These are phyloP conservation scores for Roridomyces roridus DNA, from an alignment of 768 basidiomycete species.

Conservation along the genomic window DNA sequence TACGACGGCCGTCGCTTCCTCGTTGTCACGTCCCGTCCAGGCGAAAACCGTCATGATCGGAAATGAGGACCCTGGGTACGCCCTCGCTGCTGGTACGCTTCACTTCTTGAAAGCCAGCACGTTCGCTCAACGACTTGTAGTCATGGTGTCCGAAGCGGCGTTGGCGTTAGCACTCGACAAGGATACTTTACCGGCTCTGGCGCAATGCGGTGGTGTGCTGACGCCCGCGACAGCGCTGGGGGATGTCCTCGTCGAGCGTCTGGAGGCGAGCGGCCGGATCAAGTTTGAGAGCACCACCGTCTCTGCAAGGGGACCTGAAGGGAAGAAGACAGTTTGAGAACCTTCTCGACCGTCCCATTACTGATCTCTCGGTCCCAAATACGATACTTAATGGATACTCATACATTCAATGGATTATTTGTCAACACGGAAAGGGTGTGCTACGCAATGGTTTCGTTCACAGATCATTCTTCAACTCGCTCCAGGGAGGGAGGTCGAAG, in stretches of 20 bases:
- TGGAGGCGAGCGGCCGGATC: conserved; percentile 64
- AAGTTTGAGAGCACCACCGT: conserved; percentile 61
- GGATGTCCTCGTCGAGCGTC: conserved; percentile 70
- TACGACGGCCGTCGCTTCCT: conserved; percentile 61
- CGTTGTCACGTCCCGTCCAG: conserved; percentile 40
- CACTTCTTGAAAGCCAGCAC: background rate
- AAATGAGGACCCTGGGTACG: conserved; percentile 81
- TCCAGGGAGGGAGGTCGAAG: background rate
- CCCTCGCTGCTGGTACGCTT: conserved; percentile 56
- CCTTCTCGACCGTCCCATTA: no score
- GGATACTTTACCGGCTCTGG: conserved; percentile 59
- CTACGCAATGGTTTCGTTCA: no score
- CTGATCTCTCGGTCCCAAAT: no score
- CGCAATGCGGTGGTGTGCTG: conserved; percentile 74
- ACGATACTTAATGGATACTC: no score
- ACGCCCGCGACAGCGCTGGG: conserved; percentile 88
- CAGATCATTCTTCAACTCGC: background rate
- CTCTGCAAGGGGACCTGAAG: conserved; percentile 22
- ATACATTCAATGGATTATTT: no score
- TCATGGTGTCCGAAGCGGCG: conserved; percentile 82
- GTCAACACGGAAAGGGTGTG: no score
- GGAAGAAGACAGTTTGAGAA: conserved; percentile 28
- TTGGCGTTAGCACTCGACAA: conserved; percentile 68
- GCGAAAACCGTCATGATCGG: conserved; percentile 69
- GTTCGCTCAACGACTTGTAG: conserved; percentile 39